Evolutionary conservation across 2,329 filamentous ascomycete species (phyloP), one percentile per base, ranked within the genome.

Genomic region (Apiospora aurea): DNA sequence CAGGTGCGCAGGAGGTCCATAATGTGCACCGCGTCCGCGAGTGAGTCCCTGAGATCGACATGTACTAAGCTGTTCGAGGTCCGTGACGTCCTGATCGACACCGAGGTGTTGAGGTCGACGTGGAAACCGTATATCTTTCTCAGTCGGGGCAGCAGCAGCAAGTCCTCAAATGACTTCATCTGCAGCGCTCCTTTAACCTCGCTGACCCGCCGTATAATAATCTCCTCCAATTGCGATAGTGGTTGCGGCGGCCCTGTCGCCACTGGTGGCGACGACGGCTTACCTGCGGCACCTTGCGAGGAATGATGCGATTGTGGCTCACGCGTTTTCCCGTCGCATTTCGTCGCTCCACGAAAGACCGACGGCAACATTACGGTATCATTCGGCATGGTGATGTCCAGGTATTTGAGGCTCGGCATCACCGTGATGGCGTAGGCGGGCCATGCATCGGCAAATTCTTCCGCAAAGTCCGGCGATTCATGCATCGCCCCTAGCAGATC

Each of bases 131-230:
- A 26, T 4, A 67, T 18, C 8, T 2, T 67, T 13, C 16, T 13
- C 4, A 67, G 61, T 44, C 61, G 61, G 6, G 61, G 61, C 38
- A 67, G 61, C 34, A 67, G 16, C 11, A 67, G 43, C 38, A 67
- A 3, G 16, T 67, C 61, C 18, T 67, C 18, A 16, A 67, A 16
- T 18, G 14, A 38, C 43, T 16, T 11, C 18, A 67, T 41, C 21
- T 18, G 61, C 61, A 67, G 8, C 38, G 61, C 61, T 2, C 21
- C 34, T 44, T 43, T 44, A 8, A 34, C 43, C 10, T 67, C 61
- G 13, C 5, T 4, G 4, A 24, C 13, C 10, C 49, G n/a, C 21
- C 61, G 34, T 7, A 67, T 2, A 2, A 10, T 3, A n/a, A 67
- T 24, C 18, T 11, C 61, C 41, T 67, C 61, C 18, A 67, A n/a